Conservation (phyloP, 352 stramenopile species). For the Globisporangium orthogonon region DNA sequence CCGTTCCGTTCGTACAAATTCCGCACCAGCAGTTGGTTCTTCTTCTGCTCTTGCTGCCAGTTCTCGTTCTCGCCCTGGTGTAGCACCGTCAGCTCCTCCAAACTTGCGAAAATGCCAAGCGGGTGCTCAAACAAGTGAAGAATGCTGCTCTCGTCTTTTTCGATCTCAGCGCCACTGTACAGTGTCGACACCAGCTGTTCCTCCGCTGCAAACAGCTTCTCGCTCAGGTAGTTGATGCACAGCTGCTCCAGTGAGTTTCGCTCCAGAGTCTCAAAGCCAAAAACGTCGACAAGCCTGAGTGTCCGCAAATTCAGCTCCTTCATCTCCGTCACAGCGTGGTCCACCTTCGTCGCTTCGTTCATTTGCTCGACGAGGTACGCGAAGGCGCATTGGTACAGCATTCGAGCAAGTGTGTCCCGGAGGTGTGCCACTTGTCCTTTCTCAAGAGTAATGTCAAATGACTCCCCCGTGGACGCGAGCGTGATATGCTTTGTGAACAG, state of each 20-base stretch:
- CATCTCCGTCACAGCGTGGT: constrained; percentile 1
- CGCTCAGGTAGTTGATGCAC: constrained; percentile 80
- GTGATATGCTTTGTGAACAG: constrained; percentile 41
- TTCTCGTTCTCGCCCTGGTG: constrained; percentile 47
- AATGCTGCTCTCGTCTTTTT: constrained; percentile 15
- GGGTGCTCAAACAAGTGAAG: constrained; percentile 43
- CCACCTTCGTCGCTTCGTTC: constrained; percentile 35
- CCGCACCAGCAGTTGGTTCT: constrained; percentile 57
- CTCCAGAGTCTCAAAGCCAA: constrained; percentile 67
- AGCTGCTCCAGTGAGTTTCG: constrained; percentile 73
- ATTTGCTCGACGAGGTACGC: constrained; percentile 33
- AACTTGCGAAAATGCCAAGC: constrained; percentile 49
- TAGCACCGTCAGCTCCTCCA: constrained; percentile 64
- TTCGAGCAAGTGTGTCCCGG: constrained; percentile 44
- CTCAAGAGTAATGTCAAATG: constrained; percentile 44
- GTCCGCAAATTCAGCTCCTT: constrained; percentile 8
- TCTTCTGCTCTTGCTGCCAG: constrained; percentile 45
- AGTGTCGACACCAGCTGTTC: constrained; percentile 10
- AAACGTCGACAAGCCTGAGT: constrained; percentile 65
- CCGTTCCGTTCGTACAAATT: constrained; percentile 57
- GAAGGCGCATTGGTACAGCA: constrained; percentile 57
- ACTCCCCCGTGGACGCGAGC: constrained; percentile 40
- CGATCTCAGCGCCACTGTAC: not conserved
- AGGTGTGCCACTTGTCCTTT: constrained; percentile 37
- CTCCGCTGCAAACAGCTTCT: constrained; percentile 59